Conservation (phyloP, 176 grass and related monocot species). For the Eragrostis nindensis region DNA sequence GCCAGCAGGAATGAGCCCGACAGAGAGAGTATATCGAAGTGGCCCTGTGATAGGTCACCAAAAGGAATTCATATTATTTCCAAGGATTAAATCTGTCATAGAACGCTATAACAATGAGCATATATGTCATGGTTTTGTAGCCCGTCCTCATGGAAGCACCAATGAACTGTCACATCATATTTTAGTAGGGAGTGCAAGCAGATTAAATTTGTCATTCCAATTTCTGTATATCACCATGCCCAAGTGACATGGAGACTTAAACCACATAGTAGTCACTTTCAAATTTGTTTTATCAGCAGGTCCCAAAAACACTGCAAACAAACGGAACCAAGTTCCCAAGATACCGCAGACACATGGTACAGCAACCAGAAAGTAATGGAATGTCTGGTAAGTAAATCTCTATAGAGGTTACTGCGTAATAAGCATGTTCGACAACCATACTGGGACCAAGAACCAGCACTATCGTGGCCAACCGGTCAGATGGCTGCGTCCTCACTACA, state of each 20-base stretch:
- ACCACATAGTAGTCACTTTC: neutral
- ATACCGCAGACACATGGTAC: neutral
- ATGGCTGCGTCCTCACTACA: no score
- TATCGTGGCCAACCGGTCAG: no score
- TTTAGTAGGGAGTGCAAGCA: slow-evolving; percentile 9
- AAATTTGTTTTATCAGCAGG: neutral
- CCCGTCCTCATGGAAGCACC: slow-evolving; percentile 3
- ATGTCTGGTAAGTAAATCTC: neutral
- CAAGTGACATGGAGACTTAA: slow-evolving; percentile 1
- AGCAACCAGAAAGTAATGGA: slow-evolving; percentile 6
- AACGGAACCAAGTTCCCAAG: no score
- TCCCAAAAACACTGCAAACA: neutral
- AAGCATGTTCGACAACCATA: neutral
- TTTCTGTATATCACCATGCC: neutral
- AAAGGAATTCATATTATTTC: slow-evolving; percentile 14
- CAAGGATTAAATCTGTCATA: neutral
- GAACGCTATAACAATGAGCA: neutral
- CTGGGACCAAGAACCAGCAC: neutral
- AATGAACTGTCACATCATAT: neutral
- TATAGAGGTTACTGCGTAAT: neutral
- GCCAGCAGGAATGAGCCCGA: slow-evolving; percentile 91
- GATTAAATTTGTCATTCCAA: neutral
- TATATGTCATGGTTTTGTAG: neutral
- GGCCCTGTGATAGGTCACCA: slow-evolving; percentile 60
- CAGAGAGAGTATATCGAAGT: slow-evolving; percentile 97